These are phyloP conservation scores for Dendrocalamus sinicus DNA, from an alignment of 176 grass and related monocot genomes.

Conservation along the genomic window DNA sequence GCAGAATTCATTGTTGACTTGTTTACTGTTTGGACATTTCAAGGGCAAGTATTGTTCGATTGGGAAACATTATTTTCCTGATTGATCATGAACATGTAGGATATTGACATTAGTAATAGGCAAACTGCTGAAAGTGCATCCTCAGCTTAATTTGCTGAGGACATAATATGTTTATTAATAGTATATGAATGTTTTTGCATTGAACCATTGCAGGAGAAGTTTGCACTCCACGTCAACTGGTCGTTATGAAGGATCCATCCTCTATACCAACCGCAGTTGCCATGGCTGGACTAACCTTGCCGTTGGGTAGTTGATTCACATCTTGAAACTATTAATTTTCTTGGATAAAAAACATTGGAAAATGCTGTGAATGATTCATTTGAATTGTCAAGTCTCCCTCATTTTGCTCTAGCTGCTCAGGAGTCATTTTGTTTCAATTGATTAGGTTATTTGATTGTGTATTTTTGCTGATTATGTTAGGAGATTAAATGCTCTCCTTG, in stretches of 20 bases:
- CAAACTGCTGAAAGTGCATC: slow-evolving; percentile 21
- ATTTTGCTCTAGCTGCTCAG: background rate
- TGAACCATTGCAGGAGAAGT: slow-evolving; percentile 67
- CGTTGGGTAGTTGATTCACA: slow-evolving; percentile 60
- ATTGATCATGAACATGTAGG: background rate
- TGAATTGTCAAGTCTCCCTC: slow-evolving; percentile 8
- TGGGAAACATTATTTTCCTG: background rate
- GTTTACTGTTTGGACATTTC: slow-evolving; percentile 14
- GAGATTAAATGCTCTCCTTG: slow-evolving; percentile 3
- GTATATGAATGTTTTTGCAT: slow-evolving; percentile 27
- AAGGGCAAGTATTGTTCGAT: background rate
- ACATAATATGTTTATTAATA: slow-evolving; percentile 31
- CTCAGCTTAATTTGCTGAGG: background rate
- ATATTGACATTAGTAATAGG: slow-evolving; percentile 14
- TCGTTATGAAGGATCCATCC: slow-evolving; percentile 69
- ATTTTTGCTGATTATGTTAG: slow-evolving; percentile 23
- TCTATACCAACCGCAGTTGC: slow-evolving; percentile 70
- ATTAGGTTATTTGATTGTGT: slow-evolving; percentile 5
- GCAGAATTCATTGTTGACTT: slow-evolving; percentile 3
- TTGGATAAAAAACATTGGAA: background rate
- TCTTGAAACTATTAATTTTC: background rate
- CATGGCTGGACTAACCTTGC: slow-evolving; percentile 74
- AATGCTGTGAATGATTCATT: slow-evolving; percentile 20
- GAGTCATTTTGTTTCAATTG: background rate
- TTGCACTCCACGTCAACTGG: slow-evolving; percentile 66